Evolutionary conservation across 2,329 filamentous ascomycete genomes (phyloP), one percentile per base, ranked within the genome.

Genomic region (Pyrenophora graminea): DNA sequence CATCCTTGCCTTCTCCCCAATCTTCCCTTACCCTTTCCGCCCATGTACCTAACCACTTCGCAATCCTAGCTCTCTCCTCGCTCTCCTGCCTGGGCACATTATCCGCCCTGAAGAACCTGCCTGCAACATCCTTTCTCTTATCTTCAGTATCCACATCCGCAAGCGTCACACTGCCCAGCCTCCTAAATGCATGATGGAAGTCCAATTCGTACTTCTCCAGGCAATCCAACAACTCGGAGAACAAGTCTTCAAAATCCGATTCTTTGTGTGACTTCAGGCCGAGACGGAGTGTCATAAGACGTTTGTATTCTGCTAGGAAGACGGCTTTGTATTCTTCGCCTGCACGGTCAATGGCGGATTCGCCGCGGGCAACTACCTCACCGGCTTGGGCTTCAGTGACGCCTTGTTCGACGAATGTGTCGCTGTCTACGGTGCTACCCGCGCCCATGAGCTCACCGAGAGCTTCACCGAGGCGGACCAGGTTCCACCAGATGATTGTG

Each of bases 401-500:
- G 1, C 93, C 92, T 12, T 90, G 82, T 7, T 83, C 79, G 4
- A 89, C 75, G 63, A 96, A 97, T 1, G 77, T 77, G 1, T 83
- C 74, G 9, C 87, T 82, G 65, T 99, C 92, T 27, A 93, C 86
- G 32, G 79, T 77, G 1, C 80, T 74, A 0, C 89, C 93, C 0
- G 88, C 84, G 15, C 93, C 94, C 48, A 99, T 85, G 1, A 96
- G 79, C 74, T 97, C 94, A 17, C 91, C 94, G 0, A 99, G 71
- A 0, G 89, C 84, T 75, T 99, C 94, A 50, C 91, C 94, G 0
- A 99, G 82, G 1, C 94, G 86, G 1, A 97, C 91, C 0, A 97
- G 80, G 66, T 97, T 97, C 94, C 94, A 99, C 94, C 94, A 99
- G 67, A 99, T 94, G 50, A 99, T 89, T 37, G 87, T 92, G 0